Conservation (phyloP, 306 rosid species). For the Castanea mollissima region DNA sequence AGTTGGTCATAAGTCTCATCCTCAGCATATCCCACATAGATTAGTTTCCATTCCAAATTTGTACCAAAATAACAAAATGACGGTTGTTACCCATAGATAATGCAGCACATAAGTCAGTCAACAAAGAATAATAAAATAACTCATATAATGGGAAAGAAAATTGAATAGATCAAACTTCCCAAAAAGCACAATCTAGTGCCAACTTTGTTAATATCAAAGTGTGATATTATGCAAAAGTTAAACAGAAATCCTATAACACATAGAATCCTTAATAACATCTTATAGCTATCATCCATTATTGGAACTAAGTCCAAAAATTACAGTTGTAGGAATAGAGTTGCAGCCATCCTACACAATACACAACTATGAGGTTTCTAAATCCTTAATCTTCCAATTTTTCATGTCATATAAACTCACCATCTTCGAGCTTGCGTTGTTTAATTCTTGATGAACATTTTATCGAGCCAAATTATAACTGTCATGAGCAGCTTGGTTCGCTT, state of each 20-base stretch:
- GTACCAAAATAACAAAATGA: constrained; percentile 13
- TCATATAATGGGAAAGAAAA: background rate
- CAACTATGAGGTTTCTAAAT: background rate
- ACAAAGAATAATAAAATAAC: background rate
- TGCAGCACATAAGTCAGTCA: background rate
- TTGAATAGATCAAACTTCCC: background rate
- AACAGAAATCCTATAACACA: background rate
- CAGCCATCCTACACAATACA: background rate
- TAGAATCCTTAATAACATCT: background rate
- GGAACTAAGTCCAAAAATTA: background rate
- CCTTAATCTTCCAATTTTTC: background rate
- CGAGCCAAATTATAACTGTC: too few species aligned
- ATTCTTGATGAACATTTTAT: too few species aligned
- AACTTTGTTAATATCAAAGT: background rate
- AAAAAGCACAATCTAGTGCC: background rate
- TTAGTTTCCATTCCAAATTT: constrained; percentile 97
- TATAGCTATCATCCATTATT: background rate
- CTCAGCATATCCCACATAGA: constrained; percentile 90
- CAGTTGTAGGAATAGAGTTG: background rate
- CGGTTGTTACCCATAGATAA: background rate
- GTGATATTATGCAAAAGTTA: background rate
- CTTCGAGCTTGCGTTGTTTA: background rate
- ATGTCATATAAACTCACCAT: background rate
- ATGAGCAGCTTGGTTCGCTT: too few species aligned
- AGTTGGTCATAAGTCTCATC: constrained; percentile 91